phyloP scores from a whole-genome alignment of 805 yeast species.

The Teunomyces aglyptinius region DNA sequence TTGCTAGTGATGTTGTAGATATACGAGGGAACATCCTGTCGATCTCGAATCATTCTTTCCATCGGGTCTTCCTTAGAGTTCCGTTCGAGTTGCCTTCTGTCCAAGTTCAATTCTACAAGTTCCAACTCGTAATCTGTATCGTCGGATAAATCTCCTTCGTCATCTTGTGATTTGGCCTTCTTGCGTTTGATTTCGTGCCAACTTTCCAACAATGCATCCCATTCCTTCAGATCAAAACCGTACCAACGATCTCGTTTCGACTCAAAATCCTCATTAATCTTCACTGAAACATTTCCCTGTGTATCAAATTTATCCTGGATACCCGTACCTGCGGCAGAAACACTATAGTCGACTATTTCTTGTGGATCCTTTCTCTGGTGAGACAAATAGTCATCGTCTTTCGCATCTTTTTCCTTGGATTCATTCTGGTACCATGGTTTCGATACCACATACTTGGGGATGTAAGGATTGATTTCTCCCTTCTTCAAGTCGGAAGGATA shows the following conservation, averaged over 20 bases:
- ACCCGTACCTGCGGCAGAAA: constrained; percentile 56
- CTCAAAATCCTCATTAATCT: constrained; percentile 52
- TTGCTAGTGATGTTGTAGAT: constrained; percentile 45
- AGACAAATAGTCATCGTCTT: constrained; percentile 43
- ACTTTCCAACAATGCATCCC: constrained; percentile 46
- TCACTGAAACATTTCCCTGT: constrained; percentile 11
- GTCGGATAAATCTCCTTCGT: constrained; percentile 21
- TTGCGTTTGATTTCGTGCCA: constrained; percentile 34
- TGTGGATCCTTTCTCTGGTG: constrained; percentile 54
- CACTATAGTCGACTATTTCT: constrained; percentile 44
- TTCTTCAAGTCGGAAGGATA: constrained; percentile 8
- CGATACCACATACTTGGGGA: constrained; percentile 39
- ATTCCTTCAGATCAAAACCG: constrained; percentile 68
- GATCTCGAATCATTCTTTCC: constrained; percentile 53
- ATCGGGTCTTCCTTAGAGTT: constrained; percentile 30
- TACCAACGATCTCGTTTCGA: constrained; percentile 79
- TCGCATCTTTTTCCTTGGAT: constrained; percentile 2
- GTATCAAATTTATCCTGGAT: constrained; percentile 45
- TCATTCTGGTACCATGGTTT: constrained; percentile 39
- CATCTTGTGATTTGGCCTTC: constrained; percentile 3
- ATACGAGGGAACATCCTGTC: constrained; percentile 73
- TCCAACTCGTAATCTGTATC: constrained; percentile 43
- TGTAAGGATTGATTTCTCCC: constrained; percentile 25
- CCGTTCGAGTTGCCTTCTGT: constrained; percentile 20
- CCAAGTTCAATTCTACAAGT: constrained; percentile 34